Evolutionary conservation across 2,329 filamentous ascomycete genomes (phyloP), one percentile per base, ranked within the genome.

Genomic region (Gremmenia infestans): DNA sequence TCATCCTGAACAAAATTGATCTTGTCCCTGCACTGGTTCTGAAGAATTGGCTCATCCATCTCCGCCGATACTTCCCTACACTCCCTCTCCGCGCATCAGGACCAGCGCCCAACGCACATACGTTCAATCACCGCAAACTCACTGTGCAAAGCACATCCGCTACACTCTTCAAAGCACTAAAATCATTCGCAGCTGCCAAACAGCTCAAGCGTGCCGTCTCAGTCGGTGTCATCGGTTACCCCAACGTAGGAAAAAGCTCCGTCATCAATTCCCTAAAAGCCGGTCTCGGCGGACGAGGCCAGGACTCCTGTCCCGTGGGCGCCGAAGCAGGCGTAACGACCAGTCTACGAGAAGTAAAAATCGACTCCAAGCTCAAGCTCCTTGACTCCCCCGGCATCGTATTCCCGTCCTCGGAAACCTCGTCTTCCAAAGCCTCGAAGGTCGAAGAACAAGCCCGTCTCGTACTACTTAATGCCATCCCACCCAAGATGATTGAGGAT

Each of bases 1-100:
- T 97, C 57, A 83, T 97, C 56, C 79, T 97, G 64, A 97, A 97
- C 85, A 97, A 97, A 82, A 92, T 96, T 70, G 92, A 97, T 71
- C 81, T 97, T 55, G 82, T 97, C 47, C 92, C 92, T 2, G 84
- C 89, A 22, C 80, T 85, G 48, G 88, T 93, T 12, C 83, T 97
- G 46, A 90, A 89, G 70, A 84, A 81, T 67, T 97, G 92, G 92
- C 83, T 97, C 63, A 73, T 81, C 56, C 85, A 96, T 72, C 82
- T 97, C 60, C 87, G 91, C 59, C 84, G 90, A 63, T 96, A 88
- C 72, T 96, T 97, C 79, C 92, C 92, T 32, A 96, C 92, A 6
- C 79, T 97, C 37, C 92, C 92, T 22, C 84, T 97, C 52, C 89
- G 91, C 68, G 92, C 92, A 15, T 91, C 90, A 48, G 86, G 83